Evolutionary conservation across 257 asterid species (phyloP), one percentile per base, ranked within the genome.

Genomic region (Scutellaria barbata): DNA sequence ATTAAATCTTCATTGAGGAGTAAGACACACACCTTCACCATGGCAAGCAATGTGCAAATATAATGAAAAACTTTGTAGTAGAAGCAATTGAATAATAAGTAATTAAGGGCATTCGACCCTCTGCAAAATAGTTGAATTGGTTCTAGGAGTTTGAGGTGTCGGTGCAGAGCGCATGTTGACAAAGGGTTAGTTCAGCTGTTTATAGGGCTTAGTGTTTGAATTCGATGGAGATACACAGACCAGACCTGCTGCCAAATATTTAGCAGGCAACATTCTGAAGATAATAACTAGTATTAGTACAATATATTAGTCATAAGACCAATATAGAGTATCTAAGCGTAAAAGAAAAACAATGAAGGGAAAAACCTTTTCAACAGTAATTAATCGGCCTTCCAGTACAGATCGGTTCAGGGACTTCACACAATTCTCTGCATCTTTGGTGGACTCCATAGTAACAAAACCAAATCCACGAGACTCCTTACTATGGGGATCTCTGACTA

Each of bases 211-310:
- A 69, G 66, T 8, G 74, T 69, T 55, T 50, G 86, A 66, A 73
- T 76, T 84, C 81, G 82, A 75, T 79, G 81, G 75, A 81, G 74
- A 69, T 43, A 79, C 82, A 84, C 82, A 78, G 66, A 81, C 63
- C 83, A 79, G 48, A 81, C 83, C 88, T 75, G 85, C 89, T 77
- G 81, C 85, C 86, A 85, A 73, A 56, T 74, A 58, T 72, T 66
- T 75, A 75, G 57, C 71, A 53, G 66, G 72, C 75, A 76, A 68
- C 60, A 76, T 63, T 40, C 61, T 69, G 68, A 69, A 76, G 76
- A 62, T 63, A 59, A 73, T 48, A 50, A 50, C 17, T 72, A 61
- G 53, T 22, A 45, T 39, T 17, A 61, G 76, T 40, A 51, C 45
- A 12, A 50, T 50, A 61, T 18, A 72, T 61, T 48, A 50, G 63